Evolutionary conservation across 75 land plant species (phyloP).

Genomic region (Cryptomeria japonica): DNA sequence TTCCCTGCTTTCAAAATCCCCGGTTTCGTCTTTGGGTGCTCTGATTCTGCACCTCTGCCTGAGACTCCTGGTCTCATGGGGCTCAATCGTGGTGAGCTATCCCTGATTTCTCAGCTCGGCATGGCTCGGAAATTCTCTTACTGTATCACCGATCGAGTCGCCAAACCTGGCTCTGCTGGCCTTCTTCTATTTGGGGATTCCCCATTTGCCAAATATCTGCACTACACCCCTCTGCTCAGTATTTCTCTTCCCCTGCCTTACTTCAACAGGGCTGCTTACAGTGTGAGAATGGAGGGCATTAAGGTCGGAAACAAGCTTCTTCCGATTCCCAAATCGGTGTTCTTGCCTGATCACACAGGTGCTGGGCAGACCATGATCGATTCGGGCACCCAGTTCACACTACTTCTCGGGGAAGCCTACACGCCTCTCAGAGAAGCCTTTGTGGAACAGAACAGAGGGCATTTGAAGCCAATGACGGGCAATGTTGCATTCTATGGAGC

Average conservation of each 20-base stretch:
- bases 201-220: slow-evolving; percentile 39
- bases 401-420: slow-evolving; percentile 61
- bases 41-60: slow-evolving; percentile 29
- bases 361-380: slow-evolving; percentile 96
- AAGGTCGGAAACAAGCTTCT: slow-evolving; percentile 44
- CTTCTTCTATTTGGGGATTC: slow-evolving; percentile 58
- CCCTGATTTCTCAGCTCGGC: slow-evolving; percentile 48
- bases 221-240: slow-evolving; percentile 54
- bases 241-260: slow-evolving; percentile 46
- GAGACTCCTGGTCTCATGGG: slow-evolving; percentile 64
- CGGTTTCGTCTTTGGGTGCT: slow-evolving; percentile 39
- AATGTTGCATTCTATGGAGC: slow-evolving; percentile 51
- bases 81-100: slow-evolving; percentile 61
- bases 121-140: slow-evolving; percentile 57
- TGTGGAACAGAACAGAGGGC: slow-evolving; percentile 25
- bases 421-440: slow-evolving; percentile 45
- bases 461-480: slow-evolving; percentile 18
- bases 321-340: slow-evolving; percentile 47
- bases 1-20: background rate
- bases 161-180: slow-evolving; percentile 36
- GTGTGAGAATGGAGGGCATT: slow-evolving; percentile 70
- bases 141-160: slow-evolving; percentile 64
- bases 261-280: slow-evolving; percentile 69
- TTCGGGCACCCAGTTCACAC: slow-evolving; percentile 81
- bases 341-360: slow-evolving; percentile 70